These are phyloP conservation scores for Ogataea salicorniae DNA, from an alignment of 805 yeast species.

Conservation along the genomic window DNA sequence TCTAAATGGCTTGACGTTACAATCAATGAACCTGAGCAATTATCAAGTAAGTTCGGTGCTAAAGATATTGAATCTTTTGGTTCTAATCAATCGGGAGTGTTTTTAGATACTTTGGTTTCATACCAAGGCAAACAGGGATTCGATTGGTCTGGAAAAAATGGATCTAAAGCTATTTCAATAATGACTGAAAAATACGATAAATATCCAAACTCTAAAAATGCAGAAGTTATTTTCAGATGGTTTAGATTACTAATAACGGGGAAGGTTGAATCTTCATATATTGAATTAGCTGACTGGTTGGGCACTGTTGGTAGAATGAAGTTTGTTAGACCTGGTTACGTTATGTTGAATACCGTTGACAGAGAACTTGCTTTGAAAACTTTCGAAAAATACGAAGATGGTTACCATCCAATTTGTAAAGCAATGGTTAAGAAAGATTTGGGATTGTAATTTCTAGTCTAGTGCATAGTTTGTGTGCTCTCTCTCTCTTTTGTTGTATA, in stretches of 20 bases:
- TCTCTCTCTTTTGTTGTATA: too few species aligned
- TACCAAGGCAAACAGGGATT: constrained; percentile 42
- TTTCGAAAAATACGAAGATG: constrained; percentile 50
- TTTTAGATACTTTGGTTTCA: constrained; percentile 61
- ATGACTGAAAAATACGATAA: constrained; percentile 33
- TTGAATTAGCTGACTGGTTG: constrained; percentile 69
- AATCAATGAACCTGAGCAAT: constrained; percentile 18
- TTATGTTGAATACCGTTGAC: constrained; percentile 58
- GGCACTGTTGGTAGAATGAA: constrained; percentile 94
- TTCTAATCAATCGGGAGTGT: constrained; percentile 74
- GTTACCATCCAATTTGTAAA: constrained; percentile 83
- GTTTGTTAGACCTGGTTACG: constrained; percentile 83
- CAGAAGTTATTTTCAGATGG: constrained; percentile 80
- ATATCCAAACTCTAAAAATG: constrained; percentile 55
- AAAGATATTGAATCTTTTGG: constrained; percentile 54
- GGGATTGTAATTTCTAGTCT: constrained; percentile 28
- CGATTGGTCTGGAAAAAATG: constrained; percentile 30
- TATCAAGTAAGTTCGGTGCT: constrained; percentile 35
- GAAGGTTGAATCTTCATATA: constrained; percentile 40
- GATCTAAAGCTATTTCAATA: constrained; percentile 27
- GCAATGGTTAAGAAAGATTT: constrained; percentile 81
- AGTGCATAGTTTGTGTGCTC: too few species aligned
- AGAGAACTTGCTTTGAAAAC: constrained; percentile 60
- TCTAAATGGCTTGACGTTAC: constrained; percentile 53
- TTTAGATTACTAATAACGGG: constrained; percentile 61